Conservation (phyloP, 2,329 filamentous ascomycete genomes). For the Cladosporium sp. region DNA sequence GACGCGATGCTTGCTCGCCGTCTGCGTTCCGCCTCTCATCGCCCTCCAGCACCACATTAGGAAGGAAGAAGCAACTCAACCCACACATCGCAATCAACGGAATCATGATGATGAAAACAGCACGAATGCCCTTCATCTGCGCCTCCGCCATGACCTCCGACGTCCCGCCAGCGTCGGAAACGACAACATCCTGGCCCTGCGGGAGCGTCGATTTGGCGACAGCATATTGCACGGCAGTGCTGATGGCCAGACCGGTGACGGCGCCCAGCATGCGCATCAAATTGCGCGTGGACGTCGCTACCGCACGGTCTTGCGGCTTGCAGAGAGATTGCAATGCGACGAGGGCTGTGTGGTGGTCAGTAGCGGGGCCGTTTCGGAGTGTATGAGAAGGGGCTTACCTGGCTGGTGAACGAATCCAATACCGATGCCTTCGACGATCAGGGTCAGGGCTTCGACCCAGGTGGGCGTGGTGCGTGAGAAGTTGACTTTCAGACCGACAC, state of each 20-base stretch:
- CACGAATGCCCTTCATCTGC: conserved; percentile 8
- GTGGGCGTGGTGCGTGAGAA: conserved; percentile 5
- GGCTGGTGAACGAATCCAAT: conserved; percentile 10
- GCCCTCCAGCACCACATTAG: neutral
- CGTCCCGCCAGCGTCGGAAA: neutral
- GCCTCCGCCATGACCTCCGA: neutral
- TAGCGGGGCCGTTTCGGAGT: neutral
- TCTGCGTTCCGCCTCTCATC: neutral
- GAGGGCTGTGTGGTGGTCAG: neutral
- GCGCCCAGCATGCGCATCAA: conserved; percentile 9
- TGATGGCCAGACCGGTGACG: conserved; percentile 4
- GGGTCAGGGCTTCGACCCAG: conserved; percentile 1
- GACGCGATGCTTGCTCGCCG: neutral
- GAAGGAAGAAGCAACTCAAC: conserved; percentile 3
- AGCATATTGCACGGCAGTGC: conserved; percentile 9
- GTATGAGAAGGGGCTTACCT: neutral
- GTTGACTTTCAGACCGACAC: conserved; percentile 6
- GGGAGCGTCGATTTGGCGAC: conserved; percentile 1
- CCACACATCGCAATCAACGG: conserved; percentile 5
- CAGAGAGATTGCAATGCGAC: conserved; percentile 7
- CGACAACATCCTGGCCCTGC: neutral
- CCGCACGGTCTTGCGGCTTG: conserved; percentile 4
- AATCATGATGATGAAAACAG: conserved; percentile 9
- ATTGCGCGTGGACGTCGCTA: conserved; percentile 3
- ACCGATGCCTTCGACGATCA: neutral